Evolutionary conservation across 2,329 filamentous ascomycete species (phyloP), one percentile per base, ranked within the genome.

Genomic region (Macrophomina pseudophaseolina): DNA sequence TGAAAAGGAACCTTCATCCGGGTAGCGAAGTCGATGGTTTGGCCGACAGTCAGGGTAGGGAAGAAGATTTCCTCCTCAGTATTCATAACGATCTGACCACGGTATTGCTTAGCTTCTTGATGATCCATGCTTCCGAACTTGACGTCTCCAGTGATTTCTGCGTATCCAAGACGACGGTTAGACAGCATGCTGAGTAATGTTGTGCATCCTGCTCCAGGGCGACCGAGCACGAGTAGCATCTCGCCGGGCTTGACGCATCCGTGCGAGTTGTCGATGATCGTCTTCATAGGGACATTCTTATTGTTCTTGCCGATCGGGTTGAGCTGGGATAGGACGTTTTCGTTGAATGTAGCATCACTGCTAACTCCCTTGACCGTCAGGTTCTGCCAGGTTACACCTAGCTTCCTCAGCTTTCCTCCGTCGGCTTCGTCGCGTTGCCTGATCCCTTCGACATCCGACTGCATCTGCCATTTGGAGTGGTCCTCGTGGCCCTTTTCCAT

Each of bases 141-240:
- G 3, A 91, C 83, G 42, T 76, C 72, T 6, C 74, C 74, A 2
- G 69, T 56, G 54, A 74, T 42, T 33, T 69, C 65, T 2, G 56
- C 56, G 30, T 66, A 66, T 16, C 65, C 65, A 14, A 66, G 54
- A 28, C 65, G 28, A 3, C 65, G 54, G 38, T 66, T 66, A 9
- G 91, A 88, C 1, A 91, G 79, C 0, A 90, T 92, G 76, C 95
- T 93, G 18, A 96, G 83, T 0, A 96, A 81, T 0, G 92, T 95
- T 0, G 91, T 94, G 79, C 96, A 96, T 12, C 92, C 93, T 8
- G 93, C 92, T 1, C 90, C 90, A 0, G 90, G 88, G 0, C 87
- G 82, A 2, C 88, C 88, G 0, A 90, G 79, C 1, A 90, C 87
- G 3, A 90, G 78, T 3, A 90, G 76, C 88, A 90, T 89, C 76